These are phyloP conservation scores for Candida dajiaensis DNA, from an alignment of 805 yeast species.

Conservation along the genomic window DNA sequence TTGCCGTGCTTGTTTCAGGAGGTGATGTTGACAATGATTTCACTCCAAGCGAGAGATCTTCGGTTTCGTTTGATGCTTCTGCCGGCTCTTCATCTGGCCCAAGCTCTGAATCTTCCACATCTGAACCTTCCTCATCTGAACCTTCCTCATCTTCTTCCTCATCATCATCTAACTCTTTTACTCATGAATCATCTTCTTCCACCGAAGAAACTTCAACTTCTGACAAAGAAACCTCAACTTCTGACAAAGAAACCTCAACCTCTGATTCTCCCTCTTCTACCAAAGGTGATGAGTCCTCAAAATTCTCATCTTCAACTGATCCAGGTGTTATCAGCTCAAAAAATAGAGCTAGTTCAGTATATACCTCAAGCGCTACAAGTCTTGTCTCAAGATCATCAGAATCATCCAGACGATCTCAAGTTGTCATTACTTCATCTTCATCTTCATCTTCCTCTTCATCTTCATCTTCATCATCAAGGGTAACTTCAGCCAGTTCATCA, in stretches of 20 bases:
- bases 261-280: constrained; percentile 4
- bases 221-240: constrained; percentile 1
- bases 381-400: constrained; percentile 5
- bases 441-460: too few species aligned
- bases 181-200: background rate
- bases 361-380: constrained; percentile 7
- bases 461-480: constrained; percentile 16
- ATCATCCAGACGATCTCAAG: constrained; percentile 7
- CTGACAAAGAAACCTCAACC: background rate
- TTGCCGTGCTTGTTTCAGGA: constrained; percentile 31
- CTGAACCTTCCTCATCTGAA: background rate
- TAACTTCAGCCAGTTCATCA: constrained; percentile 7
- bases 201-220: background rate
- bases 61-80: constrained; percentile 5
- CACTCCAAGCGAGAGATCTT: constrained; percentile 13
- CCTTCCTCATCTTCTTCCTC: background rate
- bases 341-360: constrained; percentile 4
- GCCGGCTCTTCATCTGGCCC: background rate
- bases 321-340: constrained; percentile 3
- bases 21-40: constrained; percentile 16
- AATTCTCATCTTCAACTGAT: constrained; percentile 1
- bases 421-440: constrained; percentile 7
- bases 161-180: background rate
- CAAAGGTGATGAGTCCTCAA: background rate
- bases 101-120: background rate